Evolutionary conservation across 495 filamentous ascomycete genomes (phyloP).

Genomic region (Neurospora sp.): DNA sequence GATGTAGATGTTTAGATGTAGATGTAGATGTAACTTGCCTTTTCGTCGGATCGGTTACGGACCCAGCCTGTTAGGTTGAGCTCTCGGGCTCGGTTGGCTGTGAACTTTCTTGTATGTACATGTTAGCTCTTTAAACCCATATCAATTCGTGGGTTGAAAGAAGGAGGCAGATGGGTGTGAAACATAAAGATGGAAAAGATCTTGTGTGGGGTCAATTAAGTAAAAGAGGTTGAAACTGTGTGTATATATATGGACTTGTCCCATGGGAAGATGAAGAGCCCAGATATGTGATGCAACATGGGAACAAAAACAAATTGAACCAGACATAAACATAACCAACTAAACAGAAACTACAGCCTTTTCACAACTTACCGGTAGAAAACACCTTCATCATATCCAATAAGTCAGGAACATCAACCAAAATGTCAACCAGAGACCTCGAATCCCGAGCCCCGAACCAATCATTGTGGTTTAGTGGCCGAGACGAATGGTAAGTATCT

Average conservation of each 20-base stretch:
- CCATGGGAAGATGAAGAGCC: no score
- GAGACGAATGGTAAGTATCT: background rate
- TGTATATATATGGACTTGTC: no score
- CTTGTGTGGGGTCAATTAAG: no score
- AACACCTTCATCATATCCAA: background rate
- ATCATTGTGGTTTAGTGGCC: background rate
- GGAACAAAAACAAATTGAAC: no score
- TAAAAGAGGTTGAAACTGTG: no score
- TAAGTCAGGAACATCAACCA: background rate
- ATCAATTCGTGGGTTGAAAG: no score
- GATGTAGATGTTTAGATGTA: background rate
- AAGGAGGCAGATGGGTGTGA: no score
- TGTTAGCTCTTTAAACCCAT: background rate
- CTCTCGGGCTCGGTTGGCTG: constrained; percentile 54
- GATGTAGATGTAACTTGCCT: constrained; percentile 33
- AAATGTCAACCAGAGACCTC: no score
- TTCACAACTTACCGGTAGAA: background rate
- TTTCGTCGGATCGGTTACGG: constrained; percentile 62
- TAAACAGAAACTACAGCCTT: no score
- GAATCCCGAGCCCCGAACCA: background rate
- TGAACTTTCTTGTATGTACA: constrained; percentile 44
- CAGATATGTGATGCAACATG: no score
- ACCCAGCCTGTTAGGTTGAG: constrained; percentile 70
- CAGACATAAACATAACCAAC: no score
- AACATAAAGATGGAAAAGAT: no score